phyloP scores from a whole-genome alignment of 116 monocot species.

The Dioscorea cayenensis region DNA sequence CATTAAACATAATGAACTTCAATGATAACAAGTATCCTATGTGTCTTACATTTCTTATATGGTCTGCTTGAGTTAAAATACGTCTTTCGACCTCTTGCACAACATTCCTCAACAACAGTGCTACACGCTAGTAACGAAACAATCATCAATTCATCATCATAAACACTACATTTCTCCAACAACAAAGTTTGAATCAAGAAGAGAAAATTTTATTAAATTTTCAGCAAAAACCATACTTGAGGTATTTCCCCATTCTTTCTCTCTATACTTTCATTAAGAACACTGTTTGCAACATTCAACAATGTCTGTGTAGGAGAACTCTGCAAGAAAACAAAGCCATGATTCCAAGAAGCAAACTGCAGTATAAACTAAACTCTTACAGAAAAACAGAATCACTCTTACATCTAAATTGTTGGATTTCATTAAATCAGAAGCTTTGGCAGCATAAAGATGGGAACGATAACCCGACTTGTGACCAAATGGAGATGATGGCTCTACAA shows the following conservation, averaged over 20 bases:
- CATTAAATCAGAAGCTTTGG: constrained; percentile 76
- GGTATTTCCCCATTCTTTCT: constrained; percentile 90
- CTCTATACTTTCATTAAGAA: constrained; percentile 82
- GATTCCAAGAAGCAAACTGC: neutral
- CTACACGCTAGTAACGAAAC: constrained; percentile 46
- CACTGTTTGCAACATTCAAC: constrained; percentile 51
- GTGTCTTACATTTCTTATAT: constrained; percentile 76
- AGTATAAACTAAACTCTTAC: neutral
- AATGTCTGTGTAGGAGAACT: constrained; percentile 78
- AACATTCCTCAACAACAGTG: constrained; percentile 66
- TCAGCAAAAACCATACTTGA: constrained; percentile 53
- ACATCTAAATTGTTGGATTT: constrained; percentile 82
- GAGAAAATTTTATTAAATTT: neutral
- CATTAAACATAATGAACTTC: neutral
- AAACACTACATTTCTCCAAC: neutral
- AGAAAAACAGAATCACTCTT: neutral
- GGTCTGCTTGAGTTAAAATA: constrained; percentile 78
- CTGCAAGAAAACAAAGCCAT: constrained; percentile 29
- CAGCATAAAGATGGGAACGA: constrained; percentile 69
- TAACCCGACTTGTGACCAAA: constrained; percentile 40
- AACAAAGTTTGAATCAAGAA: neutral
- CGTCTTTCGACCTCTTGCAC: constrained; percentile 84
- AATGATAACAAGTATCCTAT: neutral
- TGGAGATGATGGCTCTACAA: constrained; percentile 22
- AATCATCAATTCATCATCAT: neutral